Evolutionary conservation across 192 early-diverging fungal genomes (phyloP), one percentile per base, ranked within the genome.

Genomic region (Backusella psychrophila): DNA sequence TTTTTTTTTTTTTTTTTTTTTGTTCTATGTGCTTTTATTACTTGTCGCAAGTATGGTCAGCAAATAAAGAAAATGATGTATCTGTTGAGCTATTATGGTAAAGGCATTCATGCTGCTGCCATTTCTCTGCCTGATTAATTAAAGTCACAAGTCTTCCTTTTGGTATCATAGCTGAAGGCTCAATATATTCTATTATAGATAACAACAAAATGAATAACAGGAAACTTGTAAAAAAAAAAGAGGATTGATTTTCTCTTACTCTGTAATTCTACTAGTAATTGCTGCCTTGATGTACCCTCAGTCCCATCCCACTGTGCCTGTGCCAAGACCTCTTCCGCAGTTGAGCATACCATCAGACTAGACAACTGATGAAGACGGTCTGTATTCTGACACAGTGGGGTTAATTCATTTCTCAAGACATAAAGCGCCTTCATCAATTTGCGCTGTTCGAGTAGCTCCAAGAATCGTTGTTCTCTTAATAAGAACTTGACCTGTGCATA

Each of bases 391-490:
- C 87, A 87, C 26, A 97, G 81, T 33, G 90, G 89, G 46, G 92
- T 86, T 34, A 98, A 81, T 80, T 98, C 96, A 67, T 89, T 90
- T 49, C 95, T 90, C 31, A 99, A 82, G 6, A 95, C 86, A 5
- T 86, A 63, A 56, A 97, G 77, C 4, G 97, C 98, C 66, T 87
- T 84, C 74, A 93, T 90, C 3, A 91, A 88, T 42, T 92, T 70
- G 49, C 87, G 79, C 6, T 78, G 75, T 82, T 97, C 95, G 39
- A 99, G 76, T 4, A 93, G 81, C 80, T 99, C 98, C 33, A 98
- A 81, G 75, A 91, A 99, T 79, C 96, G 95, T 87, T 99, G 98
- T 63, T 93, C 85, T 66, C 94, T 86, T 69, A 97, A 87, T 34
- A 96, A 83, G 78, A 97, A 96, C 74, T 79, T 83, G 33, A 91